Evolutionary conservation across 2,329 filamentous ascomycete genomes (phyloP), one percentile per base, ranked within the genome.

Genomic region (Aspergillus japonicus): DNA sequence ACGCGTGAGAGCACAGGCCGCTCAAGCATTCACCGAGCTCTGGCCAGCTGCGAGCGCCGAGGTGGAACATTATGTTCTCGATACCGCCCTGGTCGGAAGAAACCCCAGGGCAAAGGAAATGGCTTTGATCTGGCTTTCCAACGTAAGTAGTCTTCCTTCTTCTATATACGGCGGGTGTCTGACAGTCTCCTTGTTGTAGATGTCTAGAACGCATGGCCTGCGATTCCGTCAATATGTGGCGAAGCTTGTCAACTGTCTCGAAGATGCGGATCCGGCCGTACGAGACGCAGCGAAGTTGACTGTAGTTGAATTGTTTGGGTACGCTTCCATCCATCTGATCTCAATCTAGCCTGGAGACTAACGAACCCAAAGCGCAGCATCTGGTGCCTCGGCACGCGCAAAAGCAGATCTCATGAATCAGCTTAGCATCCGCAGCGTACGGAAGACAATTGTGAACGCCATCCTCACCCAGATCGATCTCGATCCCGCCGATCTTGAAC

Each of bases 331-430:
- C 39, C 31, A 23, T 35, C 47, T 8, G 10, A 35, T 42, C 47
- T 12, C 44, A 12, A 39, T n/a, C 39, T 21, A 21, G 60, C 26
- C 14, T 23, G 14, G 2, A 23, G 14, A 2, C 31, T 47, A 12
- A 39, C 26, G 50, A 2, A 50, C 59, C 67, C 62, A 69, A 16
- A 19, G 49, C 39, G 26, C 29, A 50, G 91, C 39, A n/a, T 44
- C 89, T 64, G 87, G 86, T 69, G 92, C 92, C 0, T 90, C 92
- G 16, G 89, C 90, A 65, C 83, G 87, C 58, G 94, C 93, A 53
- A 96, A 96, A 74, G 89, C 89, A 2, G 93, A 97, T 70, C 80
- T 98, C 35, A 95, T 95, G 78, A 89, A 87, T 71, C 92, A 96
- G 76, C 81, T 98, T 61, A 89, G 90, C 72, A 87, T 87, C 69